A percentile compares a stretch with the other conserved stretches of the same genome.
These are phyloP conservation scores for Ogataea wickerhamii DNA, from an alignment of 805 yeast genomes.

Conservation along the genomic window DNA sequence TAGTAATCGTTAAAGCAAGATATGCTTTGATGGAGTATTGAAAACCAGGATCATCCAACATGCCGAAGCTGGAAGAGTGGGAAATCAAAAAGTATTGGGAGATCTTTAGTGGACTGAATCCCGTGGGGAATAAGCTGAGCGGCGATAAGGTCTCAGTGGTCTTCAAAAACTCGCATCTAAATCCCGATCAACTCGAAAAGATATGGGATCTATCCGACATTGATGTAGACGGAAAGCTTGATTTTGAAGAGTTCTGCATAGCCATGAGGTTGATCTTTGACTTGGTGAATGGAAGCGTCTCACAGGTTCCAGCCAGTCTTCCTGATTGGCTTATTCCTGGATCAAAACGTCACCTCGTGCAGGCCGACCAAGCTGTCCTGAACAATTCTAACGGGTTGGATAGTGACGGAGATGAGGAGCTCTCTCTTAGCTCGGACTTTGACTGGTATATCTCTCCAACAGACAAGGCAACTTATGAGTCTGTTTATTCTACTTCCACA, in stretches of 20 bases:
- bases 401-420: slow-evolving; percentile 62
- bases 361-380: slow-evolving; percentile 70
- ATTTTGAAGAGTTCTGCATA: slow-evolving; percentile 96
- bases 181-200: slow-evolving; percentile 69
- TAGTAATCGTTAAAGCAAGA: no score
- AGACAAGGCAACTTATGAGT: slow-evolving; percentile 74
- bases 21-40: no score
- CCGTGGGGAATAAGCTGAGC: slow-evolving; percentile 70
- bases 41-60: slow-evolving; percentile 9
- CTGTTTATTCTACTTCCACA: slow-evolving; percentile 67
- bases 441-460: slow-evolving; percentile 97
- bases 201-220: slow-evolving; percentile 93
- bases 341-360: slow-evolving; percentile 77
- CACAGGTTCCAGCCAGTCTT: slow-evolving; percentile 61
- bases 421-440: slow-evolving; percentile 59
- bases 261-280: slow-evolving; percentile 96
- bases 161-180: slow-evolving; percentile 81
- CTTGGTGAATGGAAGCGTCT: slow-evolving; percentile 64
- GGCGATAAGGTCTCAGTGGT: slow-evolving; percentile 86
- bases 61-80: slow-evolving; percentile 83
- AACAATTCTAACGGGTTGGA: slow-evolving; percentile 28
- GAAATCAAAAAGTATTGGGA: slow-evolving; percentile 98
- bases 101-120: slow-evolving; percentile 85
- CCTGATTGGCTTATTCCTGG: slow-evolving; percentile 95
- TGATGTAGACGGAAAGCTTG: slow-evolving; percentile 86